These are phyloP conservation scores for Fusarium sp. DNA, from an alignment of 2,329 filamentous ascomycete genomes.

Conservation along the genomic window DNA sequence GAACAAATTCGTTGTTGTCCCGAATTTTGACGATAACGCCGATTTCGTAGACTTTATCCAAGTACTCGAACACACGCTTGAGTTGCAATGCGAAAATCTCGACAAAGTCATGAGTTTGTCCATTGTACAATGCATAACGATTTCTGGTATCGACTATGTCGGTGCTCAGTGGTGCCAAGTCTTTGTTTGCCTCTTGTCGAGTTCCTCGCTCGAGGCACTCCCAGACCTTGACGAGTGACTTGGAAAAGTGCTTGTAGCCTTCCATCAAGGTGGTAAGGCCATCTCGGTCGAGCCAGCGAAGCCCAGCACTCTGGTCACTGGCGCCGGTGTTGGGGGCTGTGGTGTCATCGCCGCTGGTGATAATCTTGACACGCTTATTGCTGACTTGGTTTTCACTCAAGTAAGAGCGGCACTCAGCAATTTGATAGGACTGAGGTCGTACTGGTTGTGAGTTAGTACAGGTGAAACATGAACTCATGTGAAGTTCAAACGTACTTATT, in stretches of 20 bases:
- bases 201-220: slow-evolving; percentile 28
- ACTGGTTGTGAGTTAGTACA: slow-evolving; percentile 35
- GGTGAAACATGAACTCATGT: background rate
- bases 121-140: slow-evolving; percentile 22
- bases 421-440: slow-evolving; percentile 40
- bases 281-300: slow-evolving; percentile 47
- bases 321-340: background rate
- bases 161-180: slow-evolving; percentile 40
- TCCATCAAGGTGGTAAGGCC: slow-evolving; percentile 42
- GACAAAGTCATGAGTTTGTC: slow-evolving; percentile 37
- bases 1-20: slow-evolving; percentile 42
- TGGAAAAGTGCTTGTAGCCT: slow-evolving; percentile 42
- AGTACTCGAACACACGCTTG: slow-evolving; percentile 30
- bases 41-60: slow-evolving; percentile 48
- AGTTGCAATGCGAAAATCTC: slow-evolving; percentile 41
- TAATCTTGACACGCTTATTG: slow-evolving; percentile 48
- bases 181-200: slow-evolving; percentile 45
- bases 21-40: slow-evolving; percentile 46
- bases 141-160: slow-evolving; percentile 42
- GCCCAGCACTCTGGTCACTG: background rate
- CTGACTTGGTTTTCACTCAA: slow-evolving; percentile 37
- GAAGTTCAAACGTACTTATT: slow-evolving; percentile 36
- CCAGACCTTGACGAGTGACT: slow-evolving; percentile 39
- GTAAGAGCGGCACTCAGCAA: slow-evolving; percentile 45
- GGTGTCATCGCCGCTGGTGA: slow-evolving; percentile 20